These are phyloP conservation scores for Leishmania amazonensis DNA, from an alignment of 208 protist species.

Conservation along the genomic window DNA sequence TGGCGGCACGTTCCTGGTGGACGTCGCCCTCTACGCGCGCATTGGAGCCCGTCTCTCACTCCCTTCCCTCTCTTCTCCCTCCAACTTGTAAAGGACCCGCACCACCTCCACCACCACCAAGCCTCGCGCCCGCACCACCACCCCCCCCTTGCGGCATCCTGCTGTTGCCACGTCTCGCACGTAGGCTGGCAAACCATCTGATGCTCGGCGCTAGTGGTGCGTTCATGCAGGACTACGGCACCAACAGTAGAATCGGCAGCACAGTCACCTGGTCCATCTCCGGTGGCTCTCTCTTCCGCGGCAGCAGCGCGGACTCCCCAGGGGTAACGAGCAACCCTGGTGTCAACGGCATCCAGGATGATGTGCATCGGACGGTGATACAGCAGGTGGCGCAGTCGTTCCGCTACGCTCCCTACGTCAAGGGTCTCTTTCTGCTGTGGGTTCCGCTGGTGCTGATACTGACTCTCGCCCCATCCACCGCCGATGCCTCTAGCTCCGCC, in stretches of 20 bases:
- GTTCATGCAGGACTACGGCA: slow-evolving; percentile 26
- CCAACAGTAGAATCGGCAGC: not conserved
- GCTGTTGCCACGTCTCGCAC: not conserved
- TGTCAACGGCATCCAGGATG: slow-evolving; percentile 35
- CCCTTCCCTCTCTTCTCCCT: not conserved
- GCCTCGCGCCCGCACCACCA: not conserved
- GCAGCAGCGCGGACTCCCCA: not conserved
- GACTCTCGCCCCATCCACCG: not conserved
- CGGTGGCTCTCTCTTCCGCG: not conserved
- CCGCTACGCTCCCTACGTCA: slow-evolving; percentile 30
- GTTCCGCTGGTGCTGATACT: slow-evolving; percentile 26
- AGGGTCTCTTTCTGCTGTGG: slow-evolving; percentile 27
- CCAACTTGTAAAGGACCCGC: not conserved
- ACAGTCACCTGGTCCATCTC: not conserved
- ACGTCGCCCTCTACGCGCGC: not conserved
- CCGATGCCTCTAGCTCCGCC: no score
- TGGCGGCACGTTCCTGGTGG: not conserved
- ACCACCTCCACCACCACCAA: not conserved
- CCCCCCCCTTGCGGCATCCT: not conserved
- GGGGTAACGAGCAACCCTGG: slow-evolving; percentile 35
- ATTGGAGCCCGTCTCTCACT: slow-evolving; percentile 17
- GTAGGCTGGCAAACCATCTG: not conserved
- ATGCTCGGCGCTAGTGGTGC: not conserved
- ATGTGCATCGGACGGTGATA: slow-evolving; percentile 2
- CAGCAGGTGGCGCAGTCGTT: slow-evolving; percentile 31